Conservation (phyloP, 2,329 filamentous ascomycete genomes). For the Penicillium crustosum region DNA sequence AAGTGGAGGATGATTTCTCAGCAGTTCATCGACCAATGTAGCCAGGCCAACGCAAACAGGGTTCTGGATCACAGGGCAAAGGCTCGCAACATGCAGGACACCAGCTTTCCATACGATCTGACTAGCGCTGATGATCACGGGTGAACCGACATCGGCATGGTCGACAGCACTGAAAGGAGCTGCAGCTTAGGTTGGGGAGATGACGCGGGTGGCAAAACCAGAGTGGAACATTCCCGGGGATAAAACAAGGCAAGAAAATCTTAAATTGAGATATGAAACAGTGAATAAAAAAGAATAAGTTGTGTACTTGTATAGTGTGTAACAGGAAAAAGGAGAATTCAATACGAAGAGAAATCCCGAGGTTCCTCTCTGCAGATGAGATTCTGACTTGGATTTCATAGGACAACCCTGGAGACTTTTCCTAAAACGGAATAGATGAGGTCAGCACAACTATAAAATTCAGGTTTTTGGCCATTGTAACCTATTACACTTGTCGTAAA, state of each 20-base stretch:
- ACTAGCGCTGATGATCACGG: constrained; percentile 12
- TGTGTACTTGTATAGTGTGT: background rate
- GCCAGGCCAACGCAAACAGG: background rate
- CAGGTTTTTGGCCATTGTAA: background rate
- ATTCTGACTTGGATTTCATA: background rate
- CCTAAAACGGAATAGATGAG: constrained; percentile 4
- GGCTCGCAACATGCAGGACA: constrained; percentile 3
- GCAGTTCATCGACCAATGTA: constrained; percentile 8
- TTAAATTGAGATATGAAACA: background rate
- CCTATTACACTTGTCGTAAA: background rate
- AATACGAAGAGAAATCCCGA: background rate
- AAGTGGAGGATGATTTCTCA: background rate
- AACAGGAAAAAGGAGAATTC: background rate
- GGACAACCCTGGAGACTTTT: background rate
- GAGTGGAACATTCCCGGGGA: constrained; percentile 14
- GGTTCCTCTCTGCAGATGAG: background rate
- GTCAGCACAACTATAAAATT: constrained; percentile 4
- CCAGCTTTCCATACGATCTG: constrained; percentile 7
- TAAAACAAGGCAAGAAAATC: constrained; percentile 1
- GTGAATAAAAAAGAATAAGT: background rate
- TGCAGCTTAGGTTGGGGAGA: constrained; percentile 14
- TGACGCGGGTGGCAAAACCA: constrained; percentile 27
- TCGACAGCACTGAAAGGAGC: constrained; percentile 8
- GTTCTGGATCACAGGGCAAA: background rate
- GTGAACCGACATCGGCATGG: constrained; percentile 13